Base-by-base conservation (phyloP, 2,329 filamentous ascomycete species). In the Fusarium penzigii region DNA sequence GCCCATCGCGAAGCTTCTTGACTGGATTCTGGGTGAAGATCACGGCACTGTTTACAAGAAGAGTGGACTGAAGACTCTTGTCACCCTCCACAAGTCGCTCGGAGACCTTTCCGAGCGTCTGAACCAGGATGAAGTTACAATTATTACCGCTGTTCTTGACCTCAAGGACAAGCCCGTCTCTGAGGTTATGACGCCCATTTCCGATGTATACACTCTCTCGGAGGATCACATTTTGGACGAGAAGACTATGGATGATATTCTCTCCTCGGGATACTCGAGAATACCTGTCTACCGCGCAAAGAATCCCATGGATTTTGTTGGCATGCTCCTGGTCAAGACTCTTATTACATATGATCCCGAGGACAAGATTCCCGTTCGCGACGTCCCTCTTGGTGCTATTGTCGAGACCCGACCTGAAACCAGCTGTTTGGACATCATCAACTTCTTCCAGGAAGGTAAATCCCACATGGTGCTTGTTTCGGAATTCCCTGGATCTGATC, bases 371-470 rank as follows among this genome's bases (percentile, higher is more conserved):
- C 85, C 85, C 17, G 94, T 99, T 36, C 83, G 88, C 55, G 93
- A 97, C 56, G 97, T 99, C 68, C 87, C 92, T 8, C 79, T 99
- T 46, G 94, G 94, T 13, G 97, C 94, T 1, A 83, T 99, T 7
- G 94, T 95, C 2, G 94, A 99, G 72, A 99, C 94, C 0, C 85
- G 90, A 10, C 91, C 94, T 0, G 91, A 97, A 68, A 99, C 94
- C 0, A 97, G 92, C 75, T 99, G 94, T 70, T 75, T 99, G 50
- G 94, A 99, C 70, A 97, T 99, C 65, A 91, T 99, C 75, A 99
- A 99, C 75, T 99, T 97, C 73, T 99, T 99, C 77, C 94, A 99
- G 72, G 94, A 99, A 77, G 94, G 94, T 65, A 99, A 99, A 71
- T 96, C 92, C 2, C 94, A 99, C 72, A 96, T 99, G 92, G 93